A percentile compares a stretch with the other conserved stretches of the same genome.
Conservation (phyloP, 2,329 filamentous ascomycete species). For the Colletotrichum sp. region DNA sequence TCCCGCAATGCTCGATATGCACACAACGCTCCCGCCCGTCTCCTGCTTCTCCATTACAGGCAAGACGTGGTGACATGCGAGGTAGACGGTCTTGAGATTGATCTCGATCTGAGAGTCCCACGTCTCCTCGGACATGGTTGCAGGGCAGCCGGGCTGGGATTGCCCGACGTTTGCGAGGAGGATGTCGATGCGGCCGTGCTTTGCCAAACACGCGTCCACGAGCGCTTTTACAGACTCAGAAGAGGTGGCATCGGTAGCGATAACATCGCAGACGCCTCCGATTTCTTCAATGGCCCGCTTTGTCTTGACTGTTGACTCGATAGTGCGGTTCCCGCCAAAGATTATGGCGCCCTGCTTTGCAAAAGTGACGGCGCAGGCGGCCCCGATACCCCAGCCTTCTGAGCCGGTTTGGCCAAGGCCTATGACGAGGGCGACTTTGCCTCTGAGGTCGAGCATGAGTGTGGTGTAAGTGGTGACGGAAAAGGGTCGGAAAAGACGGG, state of each 20-base stretch:
- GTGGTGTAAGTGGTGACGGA: background rate
- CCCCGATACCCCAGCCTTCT: conserved; percentile 56
- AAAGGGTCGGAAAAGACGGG: background rate
- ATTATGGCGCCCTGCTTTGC: conserved; percentile 52
- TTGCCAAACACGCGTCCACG: conserved; percentile 54
- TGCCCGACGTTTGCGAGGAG: conserved; percentile 66
- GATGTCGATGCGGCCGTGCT: conserved; percentile 63
- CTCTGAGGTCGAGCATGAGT: conserved; percentile 37
- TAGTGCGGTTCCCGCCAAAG: conserved; percentile 55
- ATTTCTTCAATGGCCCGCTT: conserved; percentile 39
- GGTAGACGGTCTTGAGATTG: conserved; percentile 61
- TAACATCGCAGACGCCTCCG: conserved; percentile 39
- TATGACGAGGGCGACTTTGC: conserved; percentile 50
- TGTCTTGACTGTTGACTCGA: conserved; percentile 43
- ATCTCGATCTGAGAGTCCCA: conserved; percentile 60
- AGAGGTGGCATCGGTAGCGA: conserved; percentile 57
- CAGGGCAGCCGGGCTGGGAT: conserved; percentile 57
- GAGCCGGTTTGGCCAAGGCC: conserved; percentile 49
- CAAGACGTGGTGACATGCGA: conserved; percentile 56
- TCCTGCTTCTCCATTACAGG: conserved; percentile 58
- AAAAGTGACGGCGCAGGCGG: conserved; percentile 52
- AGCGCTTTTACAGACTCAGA: conserved; percentile 55
- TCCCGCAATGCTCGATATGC: conserved; percentile 53
- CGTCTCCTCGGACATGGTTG: conserved; percentile 47
- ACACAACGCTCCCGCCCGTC: conserved; percentile 45